Base-by-base conservation (phyloP, 2,329 filamentous ascomycete genomes). In the Bipolaris zeicola region DNA sequence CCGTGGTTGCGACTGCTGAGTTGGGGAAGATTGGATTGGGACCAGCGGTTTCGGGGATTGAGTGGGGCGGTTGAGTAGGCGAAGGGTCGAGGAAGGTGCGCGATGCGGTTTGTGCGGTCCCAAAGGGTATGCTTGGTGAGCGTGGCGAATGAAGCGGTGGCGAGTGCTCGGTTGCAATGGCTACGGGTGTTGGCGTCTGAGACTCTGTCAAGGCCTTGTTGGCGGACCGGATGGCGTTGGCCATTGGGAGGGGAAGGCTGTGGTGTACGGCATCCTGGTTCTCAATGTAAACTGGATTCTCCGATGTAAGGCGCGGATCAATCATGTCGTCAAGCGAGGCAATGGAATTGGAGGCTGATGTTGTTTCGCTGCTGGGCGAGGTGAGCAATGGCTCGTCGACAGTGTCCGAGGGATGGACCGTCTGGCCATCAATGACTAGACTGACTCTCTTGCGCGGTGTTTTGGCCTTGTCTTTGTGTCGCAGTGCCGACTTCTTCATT, bases 351-450 rank as follows among this genome's bases (percentile, higher is more conserved):
- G 70, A 71, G n/a, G 66, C 61, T 8, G 69, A 73, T 4, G 62
- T 62, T 13, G 70, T 63, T 31, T 69, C 70, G 58, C 71, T 72
- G 63, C 65, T 68, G 43, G 71, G 70, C 36, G 67, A 69, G 5
- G 58, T 63, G 52, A 71, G 65, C 20, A 62, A 47, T 10, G 67
- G 64, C 28, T 72, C 70, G 6, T 58, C 49, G 49, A 74, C 62
- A n/a, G 62, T 66, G 44, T 76, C 74, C n/a, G 72, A 69, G 4
- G 74, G 74, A 24, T 70, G 69, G 14, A 76, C 73, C 18, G 74
- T 75, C 51, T 75, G 72, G 61, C 74, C 73, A 56, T 76, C 71
- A 36, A 76, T 74, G 51, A 73, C 68, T 39, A 76, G 61, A 58
- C 69, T 73, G 54, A 76, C 74, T 41, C 74, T 62, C 58, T 76